phyloP scores from a whole-genome alignment of 176 grass and related monocot species.

The Puccinellia tenuiflora region DNA sequence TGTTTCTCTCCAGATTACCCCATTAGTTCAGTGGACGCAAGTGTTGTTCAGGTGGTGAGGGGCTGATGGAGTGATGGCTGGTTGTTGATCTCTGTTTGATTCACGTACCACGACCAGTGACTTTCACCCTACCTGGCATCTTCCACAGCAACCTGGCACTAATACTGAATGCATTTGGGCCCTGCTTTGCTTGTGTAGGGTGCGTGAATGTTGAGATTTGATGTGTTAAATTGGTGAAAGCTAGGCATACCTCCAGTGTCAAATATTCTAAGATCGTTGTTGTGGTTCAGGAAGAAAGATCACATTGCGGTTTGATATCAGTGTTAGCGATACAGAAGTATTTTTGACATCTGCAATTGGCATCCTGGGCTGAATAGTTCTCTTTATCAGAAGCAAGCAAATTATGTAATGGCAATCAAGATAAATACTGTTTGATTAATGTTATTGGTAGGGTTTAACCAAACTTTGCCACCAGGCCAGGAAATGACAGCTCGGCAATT shows the following conservation, averaged over 20 bases:
- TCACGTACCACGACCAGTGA: background rate
- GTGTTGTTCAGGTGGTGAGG: background rate
- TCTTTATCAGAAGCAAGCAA: background rate
- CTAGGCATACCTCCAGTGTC: background rate
- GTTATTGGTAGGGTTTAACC: background rate
- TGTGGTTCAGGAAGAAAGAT: background rate
- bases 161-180: background rate
- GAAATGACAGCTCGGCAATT: background rate
- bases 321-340: background rate
- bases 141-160: background rate
- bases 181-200: background rate
- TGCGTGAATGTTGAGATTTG: background rate
- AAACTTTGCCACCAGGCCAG: background rate
- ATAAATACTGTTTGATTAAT: background rate
- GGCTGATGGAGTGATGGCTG: too few relatives aligned
- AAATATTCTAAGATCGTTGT: background rate
- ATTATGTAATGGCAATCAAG: background rate
- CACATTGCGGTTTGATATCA: background rate
- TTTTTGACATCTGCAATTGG: background rate
- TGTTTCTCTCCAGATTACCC: background rate
- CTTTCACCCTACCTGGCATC: background rate
- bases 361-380: background rate
- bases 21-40: background rate
- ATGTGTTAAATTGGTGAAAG: background rate
- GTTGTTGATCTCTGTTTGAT: background rate